Base-by-base conservation (phyloP, 495 filamentous ascomycete species). In the Aspergillus avenaceus region DNA sequence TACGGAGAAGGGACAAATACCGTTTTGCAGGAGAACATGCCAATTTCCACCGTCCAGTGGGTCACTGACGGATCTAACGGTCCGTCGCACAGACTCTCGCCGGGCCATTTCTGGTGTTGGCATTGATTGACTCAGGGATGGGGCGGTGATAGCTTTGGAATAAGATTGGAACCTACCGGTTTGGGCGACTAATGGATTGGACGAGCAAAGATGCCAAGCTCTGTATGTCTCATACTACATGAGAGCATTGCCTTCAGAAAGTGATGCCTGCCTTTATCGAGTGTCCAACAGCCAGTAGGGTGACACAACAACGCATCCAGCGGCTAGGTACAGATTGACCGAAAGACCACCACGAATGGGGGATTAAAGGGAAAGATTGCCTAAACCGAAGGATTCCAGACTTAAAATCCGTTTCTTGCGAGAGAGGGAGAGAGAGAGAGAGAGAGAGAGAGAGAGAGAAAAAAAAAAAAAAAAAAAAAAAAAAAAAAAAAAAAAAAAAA, bases 251-350 rank as follows among this genome's bases (percentile, higher is more conserved):
- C 46, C 21, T 34, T 14, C 19, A 13, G 23, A 41, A n/a, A 1
- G 12, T 14, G 14, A 47, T 40, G 14, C 32, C 22, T 32, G 31
- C 6, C 45, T 22, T 8, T 49, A 36, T 50, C 41, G 31, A 27
- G 28, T 22, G 21, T 34, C n/a, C 29, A 38, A 21, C 32, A 38
- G 24, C 19, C 21, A 14, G 16, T n/a, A 40, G 14, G 16, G 58
- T 61, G 41, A 43, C 53, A 60, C 58, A 56, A 56, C 54, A 55
- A 58, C 58, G 58, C 53, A 61, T 54, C 32, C 49, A 50, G 54
- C 58, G 54, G 58, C 52, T 61, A 58, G 45, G 24, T 55, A 55
- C 58, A 61, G 45, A 12, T 51, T 46, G 38, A 18, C 41, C 50
- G 53, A 51, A 55, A 58, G 50, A 42, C 24, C 44, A 49, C 54